Evolutionary conservation across 2,329 filamentous ascomycete species (phyloP), one percentile per base, ranked within the genome.

Genomic region (Ophioceras dolichostomum): DNA sequence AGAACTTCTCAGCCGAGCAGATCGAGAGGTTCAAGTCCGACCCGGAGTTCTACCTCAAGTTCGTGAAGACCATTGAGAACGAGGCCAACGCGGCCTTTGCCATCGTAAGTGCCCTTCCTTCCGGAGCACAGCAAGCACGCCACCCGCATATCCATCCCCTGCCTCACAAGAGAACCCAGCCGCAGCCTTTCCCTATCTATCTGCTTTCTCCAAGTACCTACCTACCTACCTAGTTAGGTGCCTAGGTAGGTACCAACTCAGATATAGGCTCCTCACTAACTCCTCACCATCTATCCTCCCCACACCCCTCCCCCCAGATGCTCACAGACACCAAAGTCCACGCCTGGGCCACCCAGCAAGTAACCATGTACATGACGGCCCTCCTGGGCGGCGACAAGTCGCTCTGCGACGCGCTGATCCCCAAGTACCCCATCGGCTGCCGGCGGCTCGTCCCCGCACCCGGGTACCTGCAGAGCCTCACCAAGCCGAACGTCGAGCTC

Each of bases 321-420:
- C 41, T 67, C 20, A 58, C 60, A 34, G 57, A 60, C 36, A 53
- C 61, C 21, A 58, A 58, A 1, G 46, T 58, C 9, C 62, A 69
- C 39, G 51, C 54, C 26, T 59, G 61, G 39, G 62, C 64, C 6
- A 56, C 54, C 3, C 48, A 49, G 12, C 61, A 64, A 41, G 60
- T 62, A 3, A 47, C 46, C 10, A 53, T 65, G 40, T 70, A 65
- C 46, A 72, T 72, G 68, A 61, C 51, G 6, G 50, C 56, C 13
- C 57, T 60, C 44, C 58, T 72, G 8, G 57, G 58, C n/a, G 58
- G 64, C 4, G 61, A 75, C 45, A 57, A 67, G 43, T 51, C 52
- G 37, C 67, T 75, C 9, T 67, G 66, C 53, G 57, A 65, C 38
- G 58, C 61, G 17, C 49, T 75, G 12, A 70, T 73, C 31, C 70